Evolutionary conservation across 2,329 filamentous ascomycete genomes (phyloP).

Genomic region (Diaporthe sp.): DNA sequence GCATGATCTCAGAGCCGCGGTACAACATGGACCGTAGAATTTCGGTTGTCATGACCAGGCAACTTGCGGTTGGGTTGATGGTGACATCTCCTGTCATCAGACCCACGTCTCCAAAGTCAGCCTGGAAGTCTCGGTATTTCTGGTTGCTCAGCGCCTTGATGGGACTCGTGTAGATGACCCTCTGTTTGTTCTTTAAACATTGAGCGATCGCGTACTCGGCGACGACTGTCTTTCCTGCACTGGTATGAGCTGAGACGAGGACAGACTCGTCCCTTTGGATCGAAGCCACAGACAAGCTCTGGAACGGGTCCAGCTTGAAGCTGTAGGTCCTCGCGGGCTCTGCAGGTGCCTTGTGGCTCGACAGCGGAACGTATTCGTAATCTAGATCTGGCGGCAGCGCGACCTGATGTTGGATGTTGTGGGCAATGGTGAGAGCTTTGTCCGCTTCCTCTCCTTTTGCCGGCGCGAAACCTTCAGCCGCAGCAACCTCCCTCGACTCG

Average conservation of each 20-base stretch:
- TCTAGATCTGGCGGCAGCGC: conserved; percentile 92
- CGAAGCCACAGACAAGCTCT: conserved; percentile 91
- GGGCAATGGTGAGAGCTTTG: conserved; percentile 77
- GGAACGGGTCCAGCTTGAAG: conserved; percentile 97
- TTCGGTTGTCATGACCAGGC: conserved; percentile 98
- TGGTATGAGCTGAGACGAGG: conserved; percentile 95
- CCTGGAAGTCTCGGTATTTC: conserved; percentile 96
- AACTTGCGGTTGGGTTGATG: conserved; percentile 98
- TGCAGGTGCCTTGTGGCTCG: conserved; percentile 89
- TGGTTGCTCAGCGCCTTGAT: conserved; percentile 99
- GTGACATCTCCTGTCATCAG: conserved; percentile 99
- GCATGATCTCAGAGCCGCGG: conserved; percentile 98
- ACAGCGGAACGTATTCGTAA: conserved; percentile 95
- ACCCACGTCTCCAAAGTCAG: conserved; percentile 95
- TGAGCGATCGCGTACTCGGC: conserved; percentile 99
- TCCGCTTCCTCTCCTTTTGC: conserved; percentile 69
- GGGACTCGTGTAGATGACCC: conserved; percentile 98
- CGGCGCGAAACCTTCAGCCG: conserved; percentile 75
- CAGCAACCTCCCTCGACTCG: conserved; percentile 89
- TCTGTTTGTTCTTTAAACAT: conserved; percentile 95
- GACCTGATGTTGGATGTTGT: conserved; percentile 99
- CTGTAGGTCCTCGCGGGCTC: conserved; percentile 85
- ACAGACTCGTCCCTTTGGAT: conserved; percentile 98
- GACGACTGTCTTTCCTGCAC: conserved; percentile 97
- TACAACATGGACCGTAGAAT: conserved; percentile 99